Conservation (phyloP, 2,329 filamentous ascomycete species). For the Paecilomyces sp. region DNA sequence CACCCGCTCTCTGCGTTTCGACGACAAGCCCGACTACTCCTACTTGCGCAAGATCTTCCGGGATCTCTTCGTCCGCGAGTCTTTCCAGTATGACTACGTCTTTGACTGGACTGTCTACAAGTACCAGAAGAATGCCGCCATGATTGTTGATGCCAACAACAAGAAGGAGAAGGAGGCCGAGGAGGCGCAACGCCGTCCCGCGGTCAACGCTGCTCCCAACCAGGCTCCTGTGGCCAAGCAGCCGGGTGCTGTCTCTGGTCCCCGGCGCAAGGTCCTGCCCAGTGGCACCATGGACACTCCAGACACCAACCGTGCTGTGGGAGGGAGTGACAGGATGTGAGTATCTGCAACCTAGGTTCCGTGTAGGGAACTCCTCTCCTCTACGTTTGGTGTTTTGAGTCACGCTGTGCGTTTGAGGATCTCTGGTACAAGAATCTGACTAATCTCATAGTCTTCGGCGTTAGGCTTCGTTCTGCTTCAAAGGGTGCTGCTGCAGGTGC, state of each 20-base stretch:
- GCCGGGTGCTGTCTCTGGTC: conserved; percentile 66
- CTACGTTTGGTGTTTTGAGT: conserved; percentile 73
- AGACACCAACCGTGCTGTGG: conserved; percentile 67
- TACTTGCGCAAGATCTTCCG: conserved; percentile 99
- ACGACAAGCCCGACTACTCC: conserved; percentile 99
- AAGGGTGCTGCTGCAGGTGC: conserved; percentile 55
- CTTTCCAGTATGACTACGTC: conserved; percentile 99
- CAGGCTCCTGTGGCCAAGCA: conserved; percentile 54
- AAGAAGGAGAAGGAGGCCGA: conserved; percentile 67
- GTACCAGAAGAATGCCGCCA: conserved; percentile 98
- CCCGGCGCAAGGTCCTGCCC: conserved; percentile 72
- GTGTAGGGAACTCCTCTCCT: conserved; percentile 75
- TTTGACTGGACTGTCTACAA: conserved; percentile 99
- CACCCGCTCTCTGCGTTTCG: conserved; percentile 94
- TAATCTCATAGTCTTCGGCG: conserved; percentile 77
- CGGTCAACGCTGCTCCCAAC: conserved; percentile 56
- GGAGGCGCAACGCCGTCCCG: conserved; percentile 59
- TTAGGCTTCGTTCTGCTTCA: conserved; percentile 78
- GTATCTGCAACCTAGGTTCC: conserved; percentile 66
- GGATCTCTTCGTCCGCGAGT: conserved; percentile 95
- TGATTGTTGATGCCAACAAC: conserved; percentile 73
- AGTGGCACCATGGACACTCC: conserved; percentile 56
- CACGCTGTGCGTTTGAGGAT: conserved; percentile 68
- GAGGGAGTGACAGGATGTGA: conserved; percentile 93
- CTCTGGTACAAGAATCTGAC: conserved; percentile 65